phyloP scores from a whole-genome alignment of 2,329 filamentous ascomycete genomes.

The Macroventuria anomochaeta region DNA sequence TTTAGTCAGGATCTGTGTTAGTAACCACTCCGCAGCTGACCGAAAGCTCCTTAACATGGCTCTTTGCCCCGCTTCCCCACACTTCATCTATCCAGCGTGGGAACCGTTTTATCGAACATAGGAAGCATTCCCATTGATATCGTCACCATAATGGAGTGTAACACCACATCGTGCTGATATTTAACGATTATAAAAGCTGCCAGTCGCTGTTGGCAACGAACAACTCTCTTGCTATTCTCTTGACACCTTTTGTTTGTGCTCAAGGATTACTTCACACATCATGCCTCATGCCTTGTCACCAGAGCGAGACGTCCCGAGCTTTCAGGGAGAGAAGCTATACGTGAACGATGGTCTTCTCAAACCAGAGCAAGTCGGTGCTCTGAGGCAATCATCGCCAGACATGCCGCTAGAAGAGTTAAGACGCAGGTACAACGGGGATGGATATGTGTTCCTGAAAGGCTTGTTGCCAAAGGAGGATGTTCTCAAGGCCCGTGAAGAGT shows the following conservation, averaged over 20 bases:
- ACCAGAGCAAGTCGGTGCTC: slow-evolving; percentile 52
- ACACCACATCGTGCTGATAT: background rate
- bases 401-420: slow-evolving; percentile 58
- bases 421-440: slow-evolving; percentile 56
- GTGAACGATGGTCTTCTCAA: slow-evolving; percentile 57
- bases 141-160: background rate
- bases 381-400: slow-evolving; percentile 53
- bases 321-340: slow-evolving; percentile 43
- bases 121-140: background rate
- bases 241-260: background rate
- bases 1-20: slow-evolving; percentile 28
- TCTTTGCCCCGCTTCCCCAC: slow-evolving; percentile 30
- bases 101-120: slow-evolving; percentile 14
- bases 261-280: background rate
- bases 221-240: background rate
- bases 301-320: slow-evolving; percentile 31
- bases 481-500: slow-evolving; percentile 58
- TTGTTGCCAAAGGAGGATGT: slow-evolving; percentile 62
- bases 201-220: background rate
- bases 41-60: slow-evolving; percentile 15
- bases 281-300: slow-evolving; percentile 46
- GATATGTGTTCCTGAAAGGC: slow-evolving; percentile 64
- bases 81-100: slow-evolving; percentile 19
- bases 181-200: background rate
- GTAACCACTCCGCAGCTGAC: background rate